These are phyloP conservation scores for Brassica balearica DNA, from an alignment of 441 rosid genomes.

Conservation along the genomic window DNA sequence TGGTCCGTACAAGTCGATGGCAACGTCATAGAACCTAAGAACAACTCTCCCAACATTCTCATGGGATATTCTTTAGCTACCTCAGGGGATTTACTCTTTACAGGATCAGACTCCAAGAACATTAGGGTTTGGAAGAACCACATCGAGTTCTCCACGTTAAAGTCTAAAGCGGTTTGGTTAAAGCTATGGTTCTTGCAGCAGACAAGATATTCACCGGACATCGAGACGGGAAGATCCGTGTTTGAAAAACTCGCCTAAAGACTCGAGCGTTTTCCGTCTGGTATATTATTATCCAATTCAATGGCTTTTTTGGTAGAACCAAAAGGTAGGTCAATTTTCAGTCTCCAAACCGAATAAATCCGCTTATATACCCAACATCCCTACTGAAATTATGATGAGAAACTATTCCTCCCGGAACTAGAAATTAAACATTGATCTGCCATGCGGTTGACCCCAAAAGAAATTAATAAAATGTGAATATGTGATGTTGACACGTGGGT, in stretches of 20 bases:
- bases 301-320: no score
- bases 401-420: no score
- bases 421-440: no score
- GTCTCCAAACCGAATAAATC: no score
- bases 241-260: constrained; percentile 72
- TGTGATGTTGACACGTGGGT: no score
- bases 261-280: constrained; percentile 49
- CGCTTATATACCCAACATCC: no score
- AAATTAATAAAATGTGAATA: no score
- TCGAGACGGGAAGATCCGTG: constrained; percentile 89
- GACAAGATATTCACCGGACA: constrained; percentile 79
- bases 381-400: no score
- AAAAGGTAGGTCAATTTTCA: no score
- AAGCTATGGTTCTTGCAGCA: constrained; percentile 70
- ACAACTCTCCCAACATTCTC: constrained; percentile 55
- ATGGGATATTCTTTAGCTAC: constrained; percentile 82
- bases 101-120: constrained; percentile 90
- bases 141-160: constrained; percentile 75
- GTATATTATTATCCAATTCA: no score
- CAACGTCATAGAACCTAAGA: constrained; percentile 6
- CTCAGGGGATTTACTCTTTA: constrained; percentile 67
- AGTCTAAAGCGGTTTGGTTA: constrained; percentile 83
- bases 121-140: constrained; percentile 88
- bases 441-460: no score
- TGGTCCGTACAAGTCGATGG: constrained; percentile 55